Evolutionary conservation across 2,329 filamentous ascomycete genomes (phyloP), one percentile per base, ranked within the genome.

Genomic region (Colletotrichum cereale): DNA sequence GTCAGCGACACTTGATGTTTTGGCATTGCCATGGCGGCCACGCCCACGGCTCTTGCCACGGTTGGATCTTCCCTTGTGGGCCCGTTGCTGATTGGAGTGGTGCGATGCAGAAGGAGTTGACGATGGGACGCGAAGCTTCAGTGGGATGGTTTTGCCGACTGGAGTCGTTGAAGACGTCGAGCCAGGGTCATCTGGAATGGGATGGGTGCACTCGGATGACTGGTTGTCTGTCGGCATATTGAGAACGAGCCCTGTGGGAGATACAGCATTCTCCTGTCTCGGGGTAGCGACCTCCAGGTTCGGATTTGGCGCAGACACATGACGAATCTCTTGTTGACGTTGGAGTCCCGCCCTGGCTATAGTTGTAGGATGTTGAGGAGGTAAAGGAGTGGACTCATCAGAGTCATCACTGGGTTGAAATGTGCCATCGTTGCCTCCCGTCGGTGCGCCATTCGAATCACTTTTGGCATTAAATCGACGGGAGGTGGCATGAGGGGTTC

Each of bases 391-490:
- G 12, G 58, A 58, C 16, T 18, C 60, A 5, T 64, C 38, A 11
- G 11, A 16, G 21, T n/a, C 65, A 53, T 50, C n/a, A n/a, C 47
- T 29, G 18, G 11, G 31, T 61, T 47, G 63, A 24, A 36, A 40
- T 24, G 3, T 26, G 6, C 21, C n/a, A 16, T 24, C 16, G 3
- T 11, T 5, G 21, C 40, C 58, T 14, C 40, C 69, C 21, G 29
- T 29, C 14, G 53, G 44, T 14, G 57, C 36, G 55, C 53, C 65
- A 24, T 31, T 61, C 2, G 69, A 72, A 7, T 72, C 69, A 47
- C 69, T 72, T 53, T 68, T 68, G 10, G 69, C 61, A 14, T 72
- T 55, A 31, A 63, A 72, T 5, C 65, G 65, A 31, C 69, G 69
- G 12, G 57, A 36, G 10, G 53, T 44, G 4, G 58, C 14, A 12